Conservation (phyloP, 2,329 filamentous ascomycete genomes). For the Fusarium secorum region DNA sequence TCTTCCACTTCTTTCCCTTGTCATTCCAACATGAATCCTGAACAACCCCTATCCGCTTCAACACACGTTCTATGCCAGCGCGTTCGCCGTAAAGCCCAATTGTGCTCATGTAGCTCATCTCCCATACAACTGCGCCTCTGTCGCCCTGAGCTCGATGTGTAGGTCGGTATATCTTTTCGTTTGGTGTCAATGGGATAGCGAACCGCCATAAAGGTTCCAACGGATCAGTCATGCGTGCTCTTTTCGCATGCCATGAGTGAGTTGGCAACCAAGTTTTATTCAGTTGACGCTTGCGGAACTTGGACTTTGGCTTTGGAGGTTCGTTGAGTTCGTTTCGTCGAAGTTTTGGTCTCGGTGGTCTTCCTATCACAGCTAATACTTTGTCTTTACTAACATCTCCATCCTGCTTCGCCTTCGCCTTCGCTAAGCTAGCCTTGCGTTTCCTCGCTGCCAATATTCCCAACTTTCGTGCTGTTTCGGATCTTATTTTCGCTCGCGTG, state of each 20-base stretch:
- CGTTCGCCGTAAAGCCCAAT: constrained; percentile 77
- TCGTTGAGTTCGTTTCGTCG: constrained; percentile 74
- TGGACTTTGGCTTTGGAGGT: constrained; percentile 62
- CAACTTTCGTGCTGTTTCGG: constrained; percentile 78
- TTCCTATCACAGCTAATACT: constrained; percentile 29
- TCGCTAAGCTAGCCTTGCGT: constrained; percentile 52
- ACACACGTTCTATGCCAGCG: constrained; percentile 68
- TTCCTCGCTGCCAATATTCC: constrained; percentile 68
- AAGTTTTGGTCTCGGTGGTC: constrained; percentile 66
- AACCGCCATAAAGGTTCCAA: constrained; percentile 89
- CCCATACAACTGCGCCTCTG: constrained; percentile 85
- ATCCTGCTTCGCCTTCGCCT: constrained; percentile 40
- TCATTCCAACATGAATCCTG: constrained; percentile 68
- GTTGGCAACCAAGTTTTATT: constrained; percentile 95
- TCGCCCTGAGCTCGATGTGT: constrained; percentile 82
- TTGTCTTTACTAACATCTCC: constrained; percentile 14
- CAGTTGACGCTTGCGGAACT: constrained; percentile 84
- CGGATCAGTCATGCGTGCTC: constrained; percentile 85
- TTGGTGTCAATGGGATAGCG: constrained; percentile 82
- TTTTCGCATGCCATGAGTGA: constrained; percentile 91
- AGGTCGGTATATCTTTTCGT: constrained; percentile 86
- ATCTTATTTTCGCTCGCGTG: constrained; percentile 68
- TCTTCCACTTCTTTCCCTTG: constrained; percentile 75
- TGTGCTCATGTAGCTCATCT: constrained; percentile 92
- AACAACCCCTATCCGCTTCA: constrained; percentile 70